Evolutionary conservation across 306 rosid species (phyloP), one percentile per base, ranked within the genome.

Genomic region (Vigna nakashimae): DNA sequence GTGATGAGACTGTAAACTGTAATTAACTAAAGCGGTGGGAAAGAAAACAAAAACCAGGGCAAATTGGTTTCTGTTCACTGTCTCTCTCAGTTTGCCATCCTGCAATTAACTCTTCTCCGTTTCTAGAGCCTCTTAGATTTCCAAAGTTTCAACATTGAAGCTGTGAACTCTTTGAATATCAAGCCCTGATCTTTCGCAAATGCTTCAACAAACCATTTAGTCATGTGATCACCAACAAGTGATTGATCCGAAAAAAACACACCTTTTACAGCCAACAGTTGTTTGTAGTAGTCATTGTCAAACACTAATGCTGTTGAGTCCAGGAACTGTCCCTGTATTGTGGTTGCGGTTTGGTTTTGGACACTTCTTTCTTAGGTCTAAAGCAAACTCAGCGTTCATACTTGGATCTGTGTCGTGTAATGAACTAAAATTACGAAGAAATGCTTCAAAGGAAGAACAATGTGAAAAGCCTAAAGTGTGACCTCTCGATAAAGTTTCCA

Each of bases 381-480:
- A 86, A 1, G 88, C 91, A 74, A 90, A 87, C 75, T 79, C 81
- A 10, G 56, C 63, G 79, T 85, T 76, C 88, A 91, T 26, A 2
- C 79, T 79, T 1, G 97, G 97, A 63, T 93, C 97, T 50, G 51
- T 56, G 9, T 85, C 86, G 28, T 83, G 96, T 60, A 77, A 9
- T 0, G 83, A 57, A 59, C 88, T 87, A 17, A 91, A 90, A 38
- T 87, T 90, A 9, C 12, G 85, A 32, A 91, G 79, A 13, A 88
- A 82, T 16, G 84, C 69, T 75, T 82, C 81, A 15, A 93, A 91
- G 13, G 93, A 90, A 63, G 96, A 89, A 71, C 96, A 90, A 65
- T 91, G 96, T 48, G 97, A 90, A 67, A 91, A 90, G 63, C 97
- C 96, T 1, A 87, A 87, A 50, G 91, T 91, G 85, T 93, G 98